Percentiles rank a stretch among this genome's conserved stretches.
phyloP scores from a whole-genome alignment of 768 basidiomycete genomes.

The Termitomyces sp. region DNA sequence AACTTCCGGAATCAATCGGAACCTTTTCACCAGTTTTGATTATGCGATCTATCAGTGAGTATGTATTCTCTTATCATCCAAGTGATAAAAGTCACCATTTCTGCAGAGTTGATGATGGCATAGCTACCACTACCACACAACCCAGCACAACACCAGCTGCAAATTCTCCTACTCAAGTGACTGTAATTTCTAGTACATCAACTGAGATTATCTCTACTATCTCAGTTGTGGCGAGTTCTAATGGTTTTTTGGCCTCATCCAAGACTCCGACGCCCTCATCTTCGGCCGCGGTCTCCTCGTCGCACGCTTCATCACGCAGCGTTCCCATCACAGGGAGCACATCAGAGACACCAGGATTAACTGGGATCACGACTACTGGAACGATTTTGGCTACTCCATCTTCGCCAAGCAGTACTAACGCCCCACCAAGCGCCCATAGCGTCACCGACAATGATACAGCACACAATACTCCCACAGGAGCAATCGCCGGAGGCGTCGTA shows the following conservation, averaged over 20 bases:
- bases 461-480: background rate
- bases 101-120: background rate
- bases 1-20: constrained; percentile 22
- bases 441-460: no score
- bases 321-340: no score
- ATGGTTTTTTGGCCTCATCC: background rate
- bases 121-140: background rate
- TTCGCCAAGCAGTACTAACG: background rate
- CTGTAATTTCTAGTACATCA: no score
- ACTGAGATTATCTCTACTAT: background rate
- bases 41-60: constrained; percentile 38
- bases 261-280: background rate
- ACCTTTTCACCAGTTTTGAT: constrained; percentile 33
- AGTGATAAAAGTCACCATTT: background rate
- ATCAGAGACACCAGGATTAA: background rate
- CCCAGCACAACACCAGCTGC: background rate
- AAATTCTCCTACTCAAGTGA: background rate
- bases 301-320: background rate
- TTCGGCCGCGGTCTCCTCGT: background rate
- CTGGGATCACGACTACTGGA: background rate
- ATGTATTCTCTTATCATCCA: constrained; percentile 1
- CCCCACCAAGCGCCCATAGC: background rate
- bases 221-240: background rate
- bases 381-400: background rate
- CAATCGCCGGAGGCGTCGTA: background rate